Evolutionary conservation across 805 yeast genomes (phyloP).

Genomic region (Sugiyamaella marilandica): DNA sequence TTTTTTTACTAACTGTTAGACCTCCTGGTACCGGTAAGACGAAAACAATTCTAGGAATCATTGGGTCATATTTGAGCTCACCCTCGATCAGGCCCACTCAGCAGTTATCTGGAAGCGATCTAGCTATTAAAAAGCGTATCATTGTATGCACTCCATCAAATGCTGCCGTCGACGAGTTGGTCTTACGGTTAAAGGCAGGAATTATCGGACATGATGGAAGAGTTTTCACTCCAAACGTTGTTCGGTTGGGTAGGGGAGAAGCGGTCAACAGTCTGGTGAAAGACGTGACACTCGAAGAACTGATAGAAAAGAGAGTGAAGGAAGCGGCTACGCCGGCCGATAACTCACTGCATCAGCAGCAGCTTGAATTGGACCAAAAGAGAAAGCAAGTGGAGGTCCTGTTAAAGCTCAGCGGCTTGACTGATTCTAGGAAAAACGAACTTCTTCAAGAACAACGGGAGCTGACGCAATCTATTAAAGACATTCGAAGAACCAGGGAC

Average conservation of each 20-base stretch:
- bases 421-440: constrained; percentile 20
- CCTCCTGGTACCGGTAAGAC: constrained; percentile 99
- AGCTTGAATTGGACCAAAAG: constrained; percentile 48
- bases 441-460: constrained; percentile 38
- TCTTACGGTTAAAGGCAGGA: constrained; percentile 73
- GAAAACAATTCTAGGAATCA: constrained; percentile 87
- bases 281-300: constrained; percentile 79
- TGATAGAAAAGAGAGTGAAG: constrained; percentile 60
- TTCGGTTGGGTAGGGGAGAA: constrained; percentile 86
- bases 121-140: constrained; percentile 47
- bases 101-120: constrained; percentile 3
- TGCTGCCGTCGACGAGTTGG: constrained; percentile 97
- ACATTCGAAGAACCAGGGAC: constrained; percentile 68
- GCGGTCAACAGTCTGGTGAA: constrained; percentile 78
- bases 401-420: constrained; percentile 30
- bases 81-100: background rate
- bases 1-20: constrained; percentile 16
- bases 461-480: constrained; percentile 58
- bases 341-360: constrained; percentile 48
- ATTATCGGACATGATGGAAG: constrained; percentile 43
- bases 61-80: constrained; percentile 57
- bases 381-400: constrained; percentile 45
- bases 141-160: constrained; percentile 96
- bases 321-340: constrained; percentile 28
- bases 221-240: constrained; percentile 57